These are phyloP conservation scores for Coniochaeta sp. DNA, from an alignment of 2,329 filamentous ascomycete species.

Conservation along the genomic window DNA sequence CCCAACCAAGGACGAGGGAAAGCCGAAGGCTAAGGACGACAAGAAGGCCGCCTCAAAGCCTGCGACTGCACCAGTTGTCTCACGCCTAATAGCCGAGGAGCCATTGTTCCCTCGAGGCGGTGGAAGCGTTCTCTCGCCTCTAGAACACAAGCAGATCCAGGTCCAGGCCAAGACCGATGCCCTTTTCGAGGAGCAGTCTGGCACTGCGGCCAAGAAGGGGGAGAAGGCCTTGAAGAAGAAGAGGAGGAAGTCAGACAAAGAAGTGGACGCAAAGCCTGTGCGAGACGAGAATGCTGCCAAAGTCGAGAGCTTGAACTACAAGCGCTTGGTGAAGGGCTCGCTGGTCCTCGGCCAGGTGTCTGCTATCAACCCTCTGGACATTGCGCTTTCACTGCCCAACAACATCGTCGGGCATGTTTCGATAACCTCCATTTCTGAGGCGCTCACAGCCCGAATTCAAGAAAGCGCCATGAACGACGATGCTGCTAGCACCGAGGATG, in stretches of 20 bases:
- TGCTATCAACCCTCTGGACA: constrained; percentile 69
- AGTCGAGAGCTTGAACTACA: constrained; percentile 84
- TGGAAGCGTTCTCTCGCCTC: constrained; percentile 78
- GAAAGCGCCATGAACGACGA: constrained; percentile 49
- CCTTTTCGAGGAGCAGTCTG: constrained; percentile 71
- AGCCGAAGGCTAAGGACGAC: constrained; percentile 15
- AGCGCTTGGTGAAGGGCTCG: constrained; percentile 80
- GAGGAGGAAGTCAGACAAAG: constrained; percentile 44
- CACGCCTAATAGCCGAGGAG: constrained; percentile 66
- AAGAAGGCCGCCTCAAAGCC: constrained; percentile 19
- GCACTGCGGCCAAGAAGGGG: constrained; percentile 36
- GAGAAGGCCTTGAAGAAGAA: constrained; percentile 43
- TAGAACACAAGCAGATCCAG: constrained; percentile 95
- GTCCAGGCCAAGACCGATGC: constrained; percentile 90
- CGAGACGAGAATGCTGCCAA: constrained; percentile 53
- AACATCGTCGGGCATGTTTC: constrained; percentile 86
- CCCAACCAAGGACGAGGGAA: constrained; percentile 14
- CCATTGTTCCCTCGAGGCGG: constrained; percentile 88
- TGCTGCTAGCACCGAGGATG: constrained; percentile 25
- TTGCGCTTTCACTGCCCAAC: constrained; percentile 82
- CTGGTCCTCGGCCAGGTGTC: constrained; percentile 81
- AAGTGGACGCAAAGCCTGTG: constrained; percentile 42
- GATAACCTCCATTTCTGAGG: constrained; percentile 82
- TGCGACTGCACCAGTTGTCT: constrained; percentile 25
- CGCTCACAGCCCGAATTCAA: constrained; percentile 70